phyloP scores from a whole-genome alignment of 371 early-diverging fungal species.

The Actinomortierella ambigua region DNA sequence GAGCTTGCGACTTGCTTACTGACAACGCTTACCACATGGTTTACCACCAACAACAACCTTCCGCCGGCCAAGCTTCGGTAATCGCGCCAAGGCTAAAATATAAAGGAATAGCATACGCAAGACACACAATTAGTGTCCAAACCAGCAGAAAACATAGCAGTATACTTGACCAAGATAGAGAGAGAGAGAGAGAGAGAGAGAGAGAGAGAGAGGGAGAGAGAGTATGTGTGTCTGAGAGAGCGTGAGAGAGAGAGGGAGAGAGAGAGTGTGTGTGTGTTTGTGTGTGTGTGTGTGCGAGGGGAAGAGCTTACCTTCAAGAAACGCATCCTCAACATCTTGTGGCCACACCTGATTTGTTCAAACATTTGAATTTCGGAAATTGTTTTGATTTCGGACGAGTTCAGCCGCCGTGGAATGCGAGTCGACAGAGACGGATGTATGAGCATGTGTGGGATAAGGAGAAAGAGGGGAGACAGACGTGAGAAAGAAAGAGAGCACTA shows the following conservation, averaged over 20 bases:
- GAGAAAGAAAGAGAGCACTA: background rate
- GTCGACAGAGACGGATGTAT: background rate
- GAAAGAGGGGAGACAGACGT: background rate
- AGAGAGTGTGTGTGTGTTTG: background rate
- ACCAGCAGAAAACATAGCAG: too few relatives aligned
- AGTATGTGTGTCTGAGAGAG: background rate
- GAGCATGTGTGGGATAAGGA: background rate
- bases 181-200: too few relatives aligned
- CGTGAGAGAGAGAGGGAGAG: conserved; percentile 2
- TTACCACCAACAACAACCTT: conserved; percentile 65
- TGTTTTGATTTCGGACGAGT: background rate
- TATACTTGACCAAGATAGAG: too few relatives aligned
- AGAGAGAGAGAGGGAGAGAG: too few relatives aligned
- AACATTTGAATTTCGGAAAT: background rate
- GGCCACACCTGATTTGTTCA: conserved; percentile 70
- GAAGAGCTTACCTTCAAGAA: conserved; percentile 64
- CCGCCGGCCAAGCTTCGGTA: conserved; percentile 64
- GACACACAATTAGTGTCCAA: conserved; percentile 10
- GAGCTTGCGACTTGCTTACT: too few relatives aligned
- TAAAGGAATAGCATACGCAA: background rate
- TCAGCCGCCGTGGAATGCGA: background rate
- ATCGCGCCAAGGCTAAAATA: conserved; percentile 53
- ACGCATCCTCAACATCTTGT: conserved; percentile 68
- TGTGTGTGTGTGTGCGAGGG: background rate
- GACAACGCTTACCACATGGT: conserved; percentile 54